These are phyloP conservation scores for Eutrema japonicum DNA, from an alignment of 345 rosid genomes.

Conservation along the genomic window DNA sequence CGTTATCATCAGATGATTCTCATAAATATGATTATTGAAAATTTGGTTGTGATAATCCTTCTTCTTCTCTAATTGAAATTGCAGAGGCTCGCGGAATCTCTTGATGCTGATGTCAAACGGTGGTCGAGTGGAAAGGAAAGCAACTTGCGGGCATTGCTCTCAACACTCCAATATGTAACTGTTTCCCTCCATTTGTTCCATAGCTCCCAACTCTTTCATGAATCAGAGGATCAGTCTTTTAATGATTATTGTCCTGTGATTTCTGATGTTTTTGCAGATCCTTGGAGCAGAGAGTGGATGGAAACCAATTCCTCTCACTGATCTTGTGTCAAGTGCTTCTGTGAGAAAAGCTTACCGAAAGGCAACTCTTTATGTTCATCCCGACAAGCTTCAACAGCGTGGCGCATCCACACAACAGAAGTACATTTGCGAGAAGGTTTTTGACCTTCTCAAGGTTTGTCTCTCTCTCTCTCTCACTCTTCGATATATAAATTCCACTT, in stretches of 20 bases:
- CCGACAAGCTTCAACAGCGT: constrained; percentile 95
- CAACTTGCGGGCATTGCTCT: constrained; percentile 88
- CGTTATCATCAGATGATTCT: constrained; percentile 15
- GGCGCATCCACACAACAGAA: constrained; percentile 92
- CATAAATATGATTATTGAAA: constrained; percentile 5
- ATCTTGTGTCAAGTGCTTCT: constrained; percentile 65
- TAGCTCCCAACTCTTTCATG: background rate
- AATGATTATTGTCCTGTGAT: background rate
- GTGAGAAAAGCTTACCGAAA: constrained; percentile 91
- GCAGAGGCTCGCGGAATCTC: constrained; percentile 78
- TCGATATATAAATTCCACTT: background rate
- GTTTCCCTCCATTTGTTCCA: background rate
- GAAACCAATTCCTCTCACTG: constrained; percentile 83
- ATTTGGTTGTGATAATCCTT: constrained; percentile 23
- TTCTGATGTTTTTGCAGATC: constrained; percentile 57
- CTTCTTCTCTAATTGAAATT: constrained; percentile 26
- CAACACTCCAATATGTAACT: constrained; percentile 89
- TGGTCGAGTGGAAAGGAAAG: constrained; percentile 91
- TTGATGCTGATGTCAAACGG: constrained; percentile 89
- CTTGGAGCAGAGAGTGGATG: constrained; percentile 94
- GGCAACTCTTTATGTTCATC: constrained; percentile 91
- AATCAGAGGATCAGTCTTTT: background rate
- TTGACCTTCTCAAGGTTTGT: constrained; percentile 87
- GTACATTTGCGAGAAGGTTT: constrained; percentile 91
- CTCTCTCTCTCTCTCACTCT: background rate